phyloP scores from a whole-genome alignment of 2,329 filamentous ascomycete genomes.

The Onygenales sp. region DNA sequence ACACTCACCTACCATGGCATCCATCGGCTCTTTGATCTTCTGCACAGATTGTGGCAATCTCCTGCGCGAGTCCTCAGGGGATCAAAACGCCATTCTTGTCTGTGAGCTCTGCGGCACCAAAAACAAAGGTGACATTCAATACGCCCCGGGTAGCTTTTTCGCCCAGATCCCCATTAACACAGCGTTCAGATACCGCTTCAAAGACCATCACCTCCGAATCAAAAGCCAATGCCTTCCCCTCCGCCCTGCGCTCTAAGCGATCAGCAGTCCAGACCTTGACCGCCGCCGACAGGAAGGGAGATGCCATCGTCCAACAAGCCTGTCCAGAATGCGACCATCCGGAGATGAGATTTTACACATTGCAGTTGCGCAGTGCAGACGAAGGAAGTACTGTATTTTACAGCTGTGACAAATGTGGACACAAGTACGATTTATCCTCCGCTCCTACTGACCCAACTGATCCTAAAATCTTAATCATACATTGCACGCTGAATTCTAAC shows the following conservation, averaged over 20 bases:
- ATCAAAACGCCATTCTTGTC: slow-evolving; percentile 61
- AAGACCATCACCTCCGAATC: slow-evolving; percentile 72
- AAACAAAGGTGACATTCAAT: slow-evolving; percentile 58
- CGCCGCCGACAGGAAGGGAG: slow-evolving; percentile 65
- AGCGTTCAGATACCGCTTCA: slow-evolving; percentile 55
- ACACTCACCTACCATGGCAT: slow-evolving; percentile 53
- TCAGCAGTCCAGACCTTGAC: slow-evolving; percentile 80
- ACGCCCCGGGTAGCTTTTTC: neutral
- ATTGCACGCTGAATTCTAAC: neutral
- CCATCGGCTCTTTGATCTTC: slow-evolving; percentile 84
- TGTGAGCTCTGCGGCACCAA: slow-evolving; percentile 82
- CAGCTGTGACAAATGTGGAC: slow-evolving; percentile 67
- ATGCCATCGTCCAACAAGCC: slow-evolving; percentile 56
- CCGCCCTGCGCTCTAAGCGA: slow-evolving; percentile 70
- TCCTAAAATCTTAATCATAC: neutral
- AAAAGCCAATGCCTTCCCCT: slow-evolving; percentile 87
- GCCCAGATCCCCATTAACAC: slow-evolving; percentile 9
- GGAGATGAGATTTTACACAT: slow-evolving; percentile 74
- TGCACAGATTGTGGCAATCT: slow-evolving; percentile 89
- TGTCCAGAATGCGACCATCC: slow-evolving; percentile 74
- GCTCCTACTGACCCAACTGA: slow-evolving; percentile 7
- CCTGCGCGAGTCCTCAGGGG: slow-evolving; percentile 69
- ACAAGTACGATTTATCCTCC: slow-evolving; percentile 53
- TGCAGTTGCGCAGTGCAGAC: slow-evolving; percentile 84
- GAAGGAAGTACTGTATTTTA: slow-evolving; percentile 93